These are phyloP conservation scores for Fusarium pseudograminearum DNA, from an alignment of 2,329 filamentous ascomycete species.

Conservation along the genomic window DNA sequence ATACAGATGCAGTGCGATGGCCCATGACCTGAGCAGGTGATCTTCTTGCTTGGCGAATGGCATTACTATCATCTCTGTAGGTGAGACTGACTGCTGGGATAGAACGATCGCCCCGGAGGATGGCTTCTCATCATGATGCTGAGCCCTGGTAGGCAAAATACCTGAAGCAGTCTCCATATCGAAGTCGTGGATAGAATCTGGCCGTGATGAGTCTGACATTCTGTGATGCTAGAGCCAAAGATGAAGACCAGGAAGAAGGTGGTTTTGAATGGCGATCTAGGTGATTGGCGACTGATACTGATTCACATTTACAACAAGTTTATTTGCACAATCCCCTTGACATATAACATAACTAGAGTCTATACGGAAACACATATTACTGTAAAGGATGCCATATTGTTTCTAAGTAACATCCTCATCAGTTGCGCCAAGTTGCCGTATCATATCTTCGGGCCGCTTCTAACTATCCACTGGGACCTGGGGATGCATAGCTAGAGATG, in stretches of 20 bases:
- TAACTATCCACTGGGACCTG: background rate
- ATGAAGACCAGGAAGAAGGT: background rate
- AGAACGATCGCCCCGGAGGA: background rate
- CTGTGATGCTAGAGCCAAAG: background rate
- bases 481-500: background rate
- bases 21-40: background rate
- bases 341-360: background rate
- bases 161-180: conserved; percentile 5
- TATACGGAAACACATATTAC: background rate
- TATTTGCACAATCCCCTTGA: background rate
- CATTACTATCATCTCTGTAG: background rate
- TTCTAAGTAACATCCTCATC: background rate
- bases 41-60: background rate
- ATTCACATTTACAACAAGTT: background rate
- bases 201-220: conserved; percentile 3
- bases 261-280: background rate
- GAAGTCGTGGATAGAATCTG: conserved; percentile 5
- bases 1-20: background rate
- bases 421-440: background rate
- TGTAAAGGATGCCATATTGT: background rate
- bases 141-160: background rate
- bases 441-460: conserved; percentile 2
- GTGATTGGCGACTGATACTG: background rate
- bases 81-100: background rate
- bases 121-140: background rate